Conservation (phyloP, 2,329 filamentous ascomycete species). For the Pseudodiploospora longispora region DNA sequence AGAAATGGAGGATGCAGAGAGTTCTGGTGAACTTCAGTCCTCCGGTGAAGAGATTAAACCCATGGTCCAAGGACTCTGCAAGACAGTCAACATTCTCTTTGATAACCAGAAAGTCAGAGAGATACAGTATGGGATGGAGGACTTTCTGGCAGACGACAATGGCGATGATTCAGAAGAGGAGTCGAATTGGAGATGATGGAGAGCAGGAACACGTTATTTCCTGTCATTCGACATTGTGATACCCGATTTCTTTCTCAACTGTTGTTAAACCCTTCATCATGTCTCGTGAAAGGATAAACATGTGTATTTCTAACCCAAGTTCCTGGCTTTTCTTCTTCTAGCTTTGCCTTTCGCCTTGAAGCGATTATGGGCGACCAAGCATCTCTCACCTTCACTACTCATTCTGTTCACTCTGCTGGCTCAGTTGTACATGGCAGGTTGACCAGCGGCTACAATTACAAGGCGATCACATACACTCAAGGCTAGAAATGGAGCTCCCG, state of each 20-base stretch:
- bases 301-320: neutral
- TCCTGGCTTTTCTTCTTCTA: neutral
- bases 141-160: slow-evolving; percentile 52
- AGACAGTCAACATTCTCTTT: slow-evolving; percentile 61
- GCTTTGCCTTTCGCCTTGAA: neutral
- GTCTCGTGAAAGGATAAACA: too few species aligned
- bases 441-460: too few species aligned
- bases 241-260: neutral
- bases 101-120: slow-evolving; percentile 70
- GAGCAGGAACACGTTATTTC: slow-evolving; percentile 33
- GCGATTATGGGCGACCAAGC: too few species aligned
- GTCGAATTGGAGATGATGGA: slow-evolving; percentile 48
- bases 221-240: neutral
- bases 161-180: slow-evolving; percentile 50
- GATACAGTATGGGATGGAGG: slow-evolving; percentile 59
- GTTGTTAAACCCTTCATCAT: too few species aligned
- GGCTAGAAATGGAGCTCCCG: too few species aligned
- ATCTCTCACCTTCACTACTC: too few species aligned
- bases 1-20: slow-evolving; percentile 5
- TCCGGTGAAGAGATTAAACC: slow-evolving; percentile 2
- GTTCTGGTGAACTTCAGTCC: neutral
- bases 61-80: slow-evolving; percentile 60
- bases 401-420: too few species aligned
- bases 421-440: too few species aligned
- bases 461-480: too few species aligned